Conservation (phyloP, 495 filamentous ascomycete species). For the Penicillium parvum region DNA sequence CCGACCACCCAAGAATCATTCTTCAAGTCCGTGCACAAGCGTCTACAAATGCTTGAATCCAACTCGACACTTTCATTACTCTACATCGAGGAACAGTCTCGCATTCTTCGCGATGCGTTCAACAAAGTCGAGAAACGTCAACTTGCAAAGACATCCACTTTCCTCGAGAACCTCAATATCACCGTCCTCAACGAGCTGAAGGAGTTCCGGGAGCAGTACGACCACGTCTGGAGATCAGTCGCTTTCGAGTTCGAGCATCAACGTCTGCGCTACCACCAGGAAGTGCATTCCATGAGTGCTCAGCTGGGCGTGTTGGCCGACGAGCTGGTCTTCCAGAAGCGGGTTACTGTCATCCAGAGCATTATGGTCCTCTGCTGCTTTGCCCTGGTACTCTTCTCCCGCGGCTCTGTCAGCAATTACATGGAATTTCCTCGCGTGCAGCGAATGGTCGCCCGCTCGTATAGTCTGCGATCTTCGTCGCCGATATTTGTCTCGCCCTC, state of each 20-base stretch:
- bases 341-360: constrained; percentile 85
- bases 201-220: constrained; percentile 79
- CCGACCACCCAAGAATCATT: constrained; percentile 94
- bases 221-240: constrained; percentile 93
- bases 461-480: constrained; percentile 38
- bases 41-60: constrained; percentile 82
- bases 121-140: constrained; percentile 86
- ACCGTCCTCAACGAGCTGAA: constrained; percentile 84
- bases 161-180: constrained; percentile 76
- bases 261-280: constrained; percentile 70
- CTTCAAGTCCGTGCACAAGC: constrained; percentile 93
- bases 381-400: constrained; percentile 75
- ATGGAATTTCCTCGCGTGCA: constrained; percentile 55
- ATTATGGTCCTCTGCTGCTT: constrained; percentile 84
- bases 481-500: constrained; percentile 42
- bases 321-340: constrained; percentile 92
- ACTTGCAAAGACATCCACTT: constrained; percentile 71
- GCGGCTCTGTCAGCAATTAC: constrained; percentile 42
- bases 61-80: constrained; percentile 90
- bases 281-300: constrained; percentile 75
- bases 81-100: constrained; percentile 95
- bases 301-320: constrained; percentile 84
- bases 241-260: constrained; percentile 87
- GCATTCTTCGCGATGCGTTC: constrained; percentile 86
- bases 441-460: constrained; percentile 51